Percentiles rank a stretch among this genome's conserved stretches.
Conservation (phyloP, 2,329 filamentous ascomycete genomes). For the Microthyrium microscopicum region DNA sequence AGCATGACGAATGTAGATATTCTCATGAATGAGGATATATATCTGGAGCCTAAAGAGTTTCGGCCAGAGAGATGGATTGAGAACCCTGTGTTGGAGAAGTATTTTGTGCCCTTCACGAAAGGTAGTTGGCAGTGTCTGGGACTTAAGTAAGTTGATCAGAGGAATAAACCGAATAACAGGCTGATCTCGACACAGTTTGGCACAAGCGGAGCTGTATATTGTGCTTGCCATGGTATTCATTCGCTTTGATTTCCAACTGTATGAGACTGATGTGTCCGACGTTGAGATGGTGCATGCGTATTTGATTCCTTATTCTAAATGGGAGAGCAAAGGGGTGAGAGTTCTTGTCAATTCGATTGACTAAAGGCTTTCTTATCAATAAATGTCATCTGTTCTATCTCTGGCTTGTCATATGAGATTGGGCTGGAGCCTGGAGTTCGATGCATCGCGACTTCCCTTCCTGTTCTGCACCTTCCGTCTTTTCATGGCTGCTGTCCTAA, state of each 20-base stretch:
- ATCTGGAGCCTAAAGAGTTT: conserved; percentile 4
- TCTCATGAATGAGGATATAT: conserved; percentile 6
- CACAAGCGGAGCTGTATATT: conserved; percentile 11
- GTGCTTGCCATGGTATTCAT: conserved; percentile 9
- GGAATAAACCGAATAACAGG: neutral
- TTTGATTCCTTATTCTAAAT: conserved; percentile 7
- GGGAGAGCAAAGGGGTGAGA: conserved; percentile 9
- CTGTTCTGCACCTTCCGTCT: too few species aligned
- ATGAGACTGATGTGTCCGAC: conserved; percentile 6
- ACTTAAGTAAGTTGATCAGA: conserved; percentile 16
- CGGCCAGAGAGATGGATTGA: conserved; percentile 7
- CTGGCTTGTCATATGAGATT: too few species aligned
- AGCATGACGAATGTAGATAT: conserved; percentile 5
- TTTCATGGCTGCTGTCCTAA: too few species aligned
- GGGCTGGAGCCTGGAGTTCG: too few species aligned
- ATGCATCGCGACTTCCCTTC: too few species aligned
- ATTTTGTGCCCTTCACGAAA: conserved; percentile 17
- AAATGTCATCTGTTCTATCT: too few species aligned
- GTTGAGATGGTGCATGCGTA: conserved; percentile 7
- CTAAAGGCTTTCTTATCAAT: too few species aligned
- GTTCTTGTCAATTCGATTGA: neutral
- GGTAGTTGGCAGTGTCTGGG: conserved; percentile 18
- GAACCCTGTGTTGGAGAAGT: conserved; percentile 12
- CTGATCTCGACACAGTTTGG: conserved; percentile 9
- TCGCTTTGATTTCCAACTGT: conserved; percentile 8